A percentile compares a stretch with the other conserved stretches of the same genome.
Conservation (phyloP, 805 yeast genomes). For the Deakozyma indianensis region DNA sequence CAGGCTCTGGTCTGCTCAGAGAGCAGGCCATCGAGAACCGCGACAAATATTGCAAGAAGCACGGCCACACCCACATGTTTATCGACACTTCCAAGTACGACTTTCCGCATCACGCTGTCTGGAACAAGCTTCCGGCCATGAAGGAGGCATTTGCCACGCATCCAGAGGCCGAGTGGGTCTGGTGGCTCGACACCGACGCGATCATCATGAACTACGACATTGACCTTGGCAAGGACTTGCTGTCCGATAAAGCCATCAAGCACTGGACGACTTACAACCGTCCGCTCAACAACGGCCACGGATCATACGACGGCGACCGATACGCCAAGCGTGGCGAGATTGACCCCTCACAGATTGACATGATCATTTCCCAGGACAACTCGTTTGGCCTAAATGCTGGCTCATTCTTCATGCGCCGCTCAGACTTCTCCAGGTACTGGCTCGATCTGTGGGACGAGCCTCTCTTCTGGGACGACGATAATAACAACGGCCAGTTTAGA, state of each 20-base stretch:
- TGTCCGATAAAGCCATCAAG: conserved; percentile 57
- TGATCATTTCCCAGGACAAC: conserved; percentile 72
- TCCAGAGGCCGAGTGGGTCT: conserved; percentile 94
- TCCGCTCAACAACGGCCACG: conserved; percentile 44
- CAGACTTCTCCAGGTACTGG: conserved; percentile 73
- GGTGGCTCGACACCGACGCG: conserved; percentile 97
- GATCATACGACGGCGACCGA: conserved; percentile 60
- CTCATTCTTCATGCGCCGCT: conserved; percentile 67
- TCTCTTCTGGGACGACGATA: conserved; percentile 62
- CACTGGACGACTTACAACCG: conserved; percentile 67
- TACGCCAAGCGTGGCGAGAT: conserved; percentile 26
- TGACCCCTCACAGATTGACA: conserved; percentile 33
- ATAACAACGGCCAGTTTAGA: conserved; percentile 86
- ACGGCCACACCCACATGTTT: neutral
- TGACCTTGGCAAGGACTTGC: conserved; percentile 63
- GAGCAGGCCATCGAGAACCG: neutral
- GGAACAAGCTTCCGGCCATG: conserved; percentile 23
- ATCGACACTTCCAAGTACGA: neutral
- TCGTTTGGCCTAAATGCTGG: conserved; percentile 96
- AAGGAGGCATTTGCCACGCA: conserved; percentile 17
- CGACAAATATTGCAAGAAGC: neutral
- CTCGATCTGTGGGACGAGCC: conserved; percentile 98
- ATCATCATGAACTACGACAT: conserved; percentile 89
- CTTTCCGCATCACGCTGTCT: conserved; percentile 11
- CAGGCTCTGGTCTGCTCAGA: neutral